Evolutionary conservation across 2,329 filamentous ascomycete species (phyloP), one percentile per base, ranked within the genome.

Genomic region (Ophiosphaerella narmari): DNA sequence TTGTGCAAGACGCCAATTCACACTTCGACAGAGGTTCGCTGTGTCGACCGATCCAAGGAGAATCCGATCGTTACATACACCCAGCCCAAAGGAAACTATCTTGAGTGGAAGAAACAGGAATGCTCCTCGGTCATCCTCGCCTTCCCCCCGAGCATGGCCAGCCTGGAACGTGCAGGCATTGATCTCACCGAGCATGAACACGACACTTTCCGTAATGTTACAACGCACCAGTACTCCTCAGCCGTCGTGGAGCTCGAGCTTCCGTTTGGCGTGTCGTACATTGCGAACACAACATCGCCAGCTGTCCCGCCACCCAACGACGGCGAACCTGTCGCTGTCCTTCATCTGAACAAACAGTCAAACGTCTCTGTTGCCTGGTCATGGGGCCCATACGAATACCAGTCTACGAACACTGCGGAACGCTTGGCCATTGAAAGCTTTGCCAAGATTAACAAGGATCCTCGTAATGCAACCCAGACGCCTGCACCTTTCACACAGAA

Each of bases 221-320:
- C 57, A 11, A 66, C 64, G 3, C 61, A 71, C 54, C 72, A 73
- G 44, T 74, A 74, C 57, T 74, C 66, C 54, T 71, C 69, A 5
- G 65, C 67, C 1, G 70, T 68, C 4, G 63, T 72, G 9, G 60
- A 71, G 31, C 56, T 73, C 12, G 50, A 59, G 23, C 60, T 73
- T 4, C 71, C 71, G n/a, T 72, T 68, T 38, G 68, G 70, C 7
- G 68, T 71, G 8, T 70, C 67, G 3, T 73, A 71, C 52, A 68
- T 71, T 39, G 68, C 66, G 1, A 59, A 62, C 32, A 60, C 56
- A 37, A 40, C 54, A 5, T 59, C 59, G 12, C 52, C 59, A 3
- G 49, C 49, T 7, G 56, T 63, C 1, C 70, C 71, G 6, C 71
- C 71, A 14, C 68, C 68, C 32, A 66, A 67, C 36, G 57, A 65